Percentiles rank a stretch among this genome's conserved stretches.
Conservation (phyloP, 148 eudicot genomes). For the Vaccinium macrocarpon region DNA sequence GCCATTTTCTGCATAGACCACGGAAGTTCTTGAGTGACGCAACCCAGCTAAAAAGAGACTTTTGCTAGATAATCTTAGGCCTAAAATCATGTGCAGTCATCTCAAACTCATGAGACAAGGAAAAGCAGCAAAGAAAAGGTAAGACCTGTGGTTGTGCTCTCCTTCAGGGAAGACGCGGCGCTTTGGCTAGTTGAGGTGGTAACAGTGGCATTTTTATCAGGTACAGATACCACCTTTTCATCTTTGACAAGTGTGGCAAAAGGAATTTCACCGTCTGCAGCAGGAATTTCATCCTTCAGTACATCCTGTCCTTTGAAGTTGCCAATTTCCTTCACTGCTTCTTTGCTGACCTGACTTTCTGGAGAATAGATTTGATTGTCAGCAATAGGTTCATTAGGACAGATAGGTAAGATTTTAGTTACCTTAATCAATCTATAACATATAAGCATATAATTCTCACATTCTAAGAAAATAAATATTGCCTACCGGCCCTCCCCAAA, state of each 20-base stretch:
- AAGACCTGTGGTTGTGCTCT: neutral
- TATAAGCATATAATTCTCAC: neutral
- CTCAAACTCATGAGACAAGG: neutral
- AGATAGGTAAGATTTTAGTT: neutral
- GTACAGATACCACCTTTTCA: neutral
- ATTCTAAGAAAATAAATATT: neutral
- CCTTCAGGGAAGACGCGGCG: neutral
- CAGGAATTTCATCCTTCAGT: neutral
- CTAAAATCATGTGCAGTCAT: neutral
- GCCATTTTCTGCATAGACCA: neutral
- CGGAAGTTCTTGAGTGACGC: neutral
- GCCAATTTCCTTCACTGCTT: neutral
- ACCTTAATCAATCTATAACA: conserved; percentile 14
- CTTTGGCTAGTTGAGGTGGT: neutral
- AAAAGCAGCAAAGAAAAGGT: neutral
- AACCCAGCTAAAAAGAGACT: neutral
- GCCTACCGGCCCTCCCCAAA: neutral
- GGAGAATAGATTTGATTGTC: neutral
- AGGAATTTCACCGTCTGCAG: neutral
- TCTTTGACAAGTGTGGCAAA: neutral
- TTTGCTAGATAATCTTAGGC: neutral
- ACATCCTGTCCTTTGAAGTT: neutral
- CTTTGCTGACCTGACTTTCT: neutral
- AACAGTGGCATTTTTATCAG: neutral
- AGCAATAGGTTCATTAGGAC: neutral